A percentile compares a stretch with the other conserved stretches of the same genome.
phyloP scores from a whole-genome alignment of 768 basidiomycete species.

The Flagelloscypha sp. region DNA sequence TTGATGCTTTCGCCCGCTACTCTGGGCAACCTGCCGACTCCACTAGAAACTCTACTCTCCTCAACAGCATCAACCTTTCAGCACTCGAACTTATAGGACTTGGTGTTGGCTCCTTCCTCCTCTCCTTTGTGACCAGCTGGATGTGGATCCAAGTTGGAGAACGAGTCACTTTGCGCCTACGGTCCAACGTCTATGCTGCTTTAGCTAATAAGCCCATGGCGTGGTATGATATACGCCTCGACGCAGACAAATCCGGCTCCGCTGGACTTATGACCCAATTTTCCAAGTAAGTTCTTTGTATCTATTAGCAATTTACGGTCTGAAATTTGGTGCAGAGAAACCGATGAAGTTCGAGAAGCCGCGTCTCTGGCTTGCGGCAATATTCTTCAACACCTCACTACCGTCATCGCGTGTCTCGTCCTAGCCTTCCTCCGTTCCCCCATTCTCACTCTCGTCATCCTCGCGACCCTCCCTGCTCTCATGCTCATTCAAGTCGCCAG shows the following conservation, averaged over 20 bases:
- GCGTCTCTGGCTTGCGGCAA: slow-evolving; percentile 73
- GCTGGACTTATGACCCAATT: slow-evolving; percentile 94
- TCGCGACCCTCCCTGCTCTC: slow-evolving; percentile 80
- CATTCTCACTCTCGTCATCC: slow-evolving; percentile 83
- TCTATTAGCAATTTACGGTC: too few species aligned
- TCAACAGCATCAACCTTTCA: slow-evolving; percentile 49
- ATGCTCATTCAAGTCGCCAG: slow-evolving; percentile 69
- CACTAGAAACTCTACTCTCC: too few species aligned
- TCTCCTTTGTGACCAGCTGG: slow-evolving; percentile 67
- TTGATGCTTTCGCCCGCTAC: slow-evolving; percentile 75
- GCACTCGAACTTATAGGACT: slow-evolving; percentile 62
- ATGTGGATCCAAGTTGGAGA: slow-evolving; percentile 90
- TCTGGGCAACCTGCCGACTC: slow-evolving; percentile 81
- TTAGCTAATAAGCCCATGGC: slow-evolving; percentile 66
- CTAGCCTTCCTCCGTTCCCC: slow-evolving; percentile 79
- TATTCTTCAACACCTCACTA: slow-evolving; percentile 73
- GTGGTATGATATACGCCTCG: slow-evolving; percentile 88
- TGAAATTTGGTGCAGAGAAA: slow-evolving; percentile 72
- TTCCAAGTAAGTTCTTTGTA: slow-evolving; percentile 61
- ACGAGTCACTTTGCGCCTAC: slow-evolving; percentile 57
- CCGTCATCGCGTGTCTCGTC: slow-evolving; percentile 66
- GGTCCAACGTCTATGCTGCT: slow-evolving; percentile 59
- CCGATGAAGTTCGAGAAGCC: slow-evolving; percentile 85
- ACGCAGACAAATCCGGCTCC: slow-evolving; percentile 54
- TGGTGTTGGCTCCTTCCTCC: slow-evolving; percentile 53